These are phyloP conservation scores for Aspergillus novoparasiticus DNA, from an alignment of 2,329 filamentous ascomycete species.

Conservation along the genomic window DNA sequence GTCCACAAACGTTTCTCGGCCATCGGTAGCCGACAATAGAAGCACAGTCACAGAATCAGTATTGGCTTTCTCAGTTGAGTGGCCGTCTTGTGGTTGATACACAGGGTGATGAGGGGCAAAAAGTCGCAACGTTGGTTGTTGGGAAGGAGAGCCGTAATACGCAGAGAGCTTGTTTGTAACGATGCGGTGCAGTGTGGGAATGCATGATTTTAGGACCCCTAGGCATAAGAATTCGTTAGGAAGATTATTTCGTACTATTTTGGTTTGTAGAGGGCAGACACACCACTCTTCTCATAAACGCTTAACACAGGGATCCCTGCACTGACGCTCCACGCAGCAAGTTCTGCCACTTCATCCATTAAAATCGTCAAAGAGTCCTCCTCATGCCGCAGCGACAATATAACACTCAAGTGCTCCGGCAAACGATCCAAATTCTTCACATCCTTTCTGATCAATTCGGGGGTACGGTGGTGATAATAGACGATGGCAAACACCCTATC, in stretches of 20 bases:
- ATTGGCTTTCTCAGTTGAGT: slow-evolving; percentile 25
- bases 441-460: slow-evolving; percentile 87
- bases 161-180: slow-evolving; percentile 78
- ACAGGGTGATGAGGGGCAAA: slow-evolving; percentile 69
- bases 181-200: slow-evolving; percentile 79
- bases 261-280: slow-evolving; percentile 24
- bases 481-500: slow-evolving; percentile 79
- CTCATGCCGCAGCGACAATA: slow-evolving; percentile 71
- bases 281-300: slow-evolving; percentile 90
- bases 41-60: slow-evolving; percentile 61
- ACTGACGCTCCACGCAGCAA: slow-evolving; percentile 90
- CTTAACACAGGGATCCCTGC: slow-evolving; percentile 85
- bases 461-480: slow-evolving; percentile 94
- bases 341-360: slow-evolving; percentile 86
- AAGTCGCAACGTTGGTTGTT: slow-evolving; percentile 72
- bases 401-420: slow-evolving; percentile 84
- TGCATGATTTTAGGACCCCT: slow-evolving; percentile 88
- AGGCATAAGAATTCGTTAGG: slow-evolving; percentile 5
- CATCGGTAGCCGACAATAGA: slow-evolving; percentile 84
- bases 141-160: slow-evolving; percentile 73
- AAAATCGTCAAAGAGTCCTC: slow-evolving; percentile 78
- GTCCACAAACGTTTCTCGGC: slow-evolving; percentile 90
- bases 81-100: slow-evolving; percentile 27
- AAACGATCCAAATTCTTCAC: slow-evolving; percentile 72
- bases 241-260: background rate